phyloP scores from a whole-genome alignment of 495 filamentous ascomycete genomes.

The Glarea lozoyensis region DNA sequence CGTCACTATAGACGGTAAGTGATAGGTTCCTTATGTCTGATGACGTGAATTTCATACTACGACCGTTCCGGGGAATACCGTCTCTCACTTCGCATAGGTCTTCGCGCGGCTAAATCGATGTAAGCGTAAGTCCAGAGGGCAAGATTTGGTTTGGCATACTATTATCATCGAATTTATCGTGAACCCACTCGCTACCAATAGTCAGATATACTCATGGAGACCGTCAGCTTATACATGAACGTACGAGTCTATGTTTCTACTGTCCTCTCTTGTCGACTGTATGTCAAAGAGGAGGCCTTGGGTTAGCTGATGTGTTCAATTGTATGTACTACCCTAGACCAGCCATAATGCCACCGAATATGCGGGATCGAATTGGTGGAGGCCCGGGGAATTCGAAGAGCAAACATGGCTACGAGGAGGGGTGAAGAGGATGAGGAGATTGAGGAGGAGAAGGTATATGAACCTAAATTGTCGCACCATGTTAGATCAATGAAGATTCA shows the following conservation, averaged over 20 bases:
- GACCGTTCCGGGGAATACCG: constrained; percentile 14
- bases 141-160: constrained; percentile 23
- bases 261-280: constrained; percentile 42
- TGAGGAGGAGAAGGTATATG: constrained; percentile 28
- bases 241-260: constrained; percentile 44
- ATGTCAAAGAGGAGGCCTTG: constrained; percentile 22
- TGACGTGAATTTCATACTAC: constrained; percentile 4
- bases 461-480: constrained; percentile 16
- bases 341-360: constrained; percentile 17
- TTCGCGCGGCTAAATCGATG: constrained; percentile 16
- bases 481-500: too few relatives aligned
- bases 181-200: constrained; percentile 71
- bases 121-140: constrained; percentile 7
- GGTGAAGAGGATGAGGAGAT: constrained; percentile 29
- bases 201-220: constrained; percentile 1
- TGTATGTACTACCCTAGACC: constrained; percentile 24
- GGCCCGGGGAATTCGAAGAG: constrained; percentile 23
- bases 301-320: constrained; percentile 26
- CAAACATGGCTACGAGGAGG: constrained; percentile 27
- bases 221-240: constrained; percentile 8
- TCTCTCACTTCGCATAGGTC: constrained; percentile 13
- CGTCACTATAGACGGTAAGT: constrained; percentile 31
- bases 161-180: constrained; percentile 73
- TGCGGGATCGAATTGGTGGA: constrained; percentile 11
- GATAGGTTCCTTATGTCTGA: background rate